These are phyloP conservation scores for Salix udensis DNA, from an alignment of 345 rosid species.

Conservation along the genomic window DNA sequence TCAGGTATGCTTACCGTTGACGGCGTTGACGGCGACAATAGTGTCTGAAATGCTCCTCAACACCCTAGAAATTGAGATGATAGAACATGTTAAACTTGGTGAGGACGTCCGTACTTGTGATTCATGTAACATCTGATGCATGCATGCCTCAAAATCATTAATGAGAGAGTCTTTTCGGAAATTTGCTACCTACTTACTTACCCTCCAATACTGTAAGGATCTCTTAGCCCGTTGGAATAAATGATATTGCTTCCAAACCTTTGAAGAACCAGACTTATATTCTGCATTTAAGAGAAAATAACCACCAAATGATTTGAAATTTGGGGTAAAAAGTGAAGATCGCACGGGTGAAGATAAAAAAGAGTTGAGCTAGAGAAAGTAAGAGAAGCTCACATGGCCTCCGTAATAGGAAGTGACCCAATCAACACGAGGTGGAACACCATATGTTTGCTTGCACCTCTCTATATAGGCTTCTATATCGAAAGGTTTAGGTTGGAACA, in stretches of 20 bases:
- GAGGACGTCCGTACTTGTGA: neutral
- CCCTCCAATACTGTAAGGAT: slow-evolving; percentile 49
- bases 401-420: slow-evolving; percentile 55
- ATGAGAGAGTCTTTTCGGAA: neutral
- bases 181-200: slow-evolving; percentile 1
- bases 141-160: neutral
- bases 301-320: neutral
- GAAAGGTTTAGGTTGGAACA: slow-evolving; percentile 35
- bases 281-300: slow-evolving; percentile 22
- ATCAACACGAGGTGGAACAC: slow-evolving; percentile 46
- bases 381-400: slow-evolving; percentile 34
- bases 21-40: slow-evolving; percentile 29
- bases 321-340: too few species aligned
- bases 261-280: slow-evolving; percentile 26
- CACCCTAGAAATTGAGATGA: slow-evolving; percentile 21
- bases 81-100: neutral
- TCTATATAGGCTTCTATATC: slow-evolving; percentile 1
- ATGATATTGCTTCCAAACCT: slow-evolving; percentile 47
- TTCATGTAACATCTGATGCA: too few species aligned
- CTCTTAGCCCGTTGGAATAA: slow-evolving; percentile 43
- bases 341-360: neutral
- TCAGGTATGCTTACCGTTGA: slow-evolving; percentile 25
- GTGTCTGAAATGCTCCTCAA: slow-evolving; percentile 44
- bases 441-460: slow-evolving; percentile 4
- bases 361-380: neutral